phyloP scores from a whole-genome alignment of 805 yeast genomes.

The Candida sonorensis region DNA sequence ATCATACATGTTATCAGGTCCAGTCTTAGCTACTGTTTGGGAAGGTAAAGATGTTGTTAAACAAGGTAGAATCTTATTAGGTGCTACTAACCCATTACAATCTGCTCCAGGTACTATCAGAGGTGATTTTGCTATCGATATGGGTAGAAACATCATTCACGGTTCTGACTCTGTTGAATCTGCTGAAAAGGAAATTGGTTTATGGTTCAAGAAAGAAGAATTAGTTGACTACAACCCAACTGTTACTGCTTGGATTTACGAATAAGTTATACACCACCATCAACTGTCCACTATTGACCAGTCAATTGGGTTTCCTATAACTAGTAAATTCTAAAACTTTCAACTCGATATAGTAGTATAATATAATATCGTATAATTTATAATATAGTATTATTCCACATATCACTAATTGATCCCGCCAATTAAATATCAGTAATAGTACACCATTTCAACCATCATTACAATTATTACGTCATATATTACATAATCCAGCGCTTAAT shows the following conservation, averaged over 20 bases:
- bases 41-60: slow-evolving; percentile 99
- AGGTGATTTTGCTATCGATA: slow-evolving; percentile 97
- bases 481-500: no score
- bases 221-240: slow-evolving; percentile 87
- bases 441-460: no score
- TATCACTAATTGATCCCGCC: no score
- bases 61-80: slow-evolving; percentile 95
- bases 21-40: slow-evolving; percentile 99
- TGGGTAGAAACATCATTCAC: slow-evolving; percentile 99
- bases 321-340: no score
- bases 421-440: no score
- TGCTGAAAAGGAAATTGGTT: slow-evolving; percentile 90
- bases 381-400: no score
- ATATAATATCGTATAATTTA: no score
- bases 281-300: no score
- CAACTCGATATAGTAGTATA: no score
- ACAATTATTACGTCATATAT: no score
- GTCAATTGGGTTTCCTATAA: no score
- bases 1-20: slow-evolving; percentile 97
- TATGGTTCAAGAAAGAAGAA: slow-evolving; percentile 99
- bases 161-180: slow-evolving; percentile 99
- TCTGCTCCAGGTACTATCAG: slow-evolving; percentile 99
- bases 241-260: slow-evolving; percentile 87
- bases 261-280: slow-evolving; percentile 47
- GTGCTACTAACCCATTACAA: slow-evolving; percentile 97